Evolutionary conservation across 352 stramenopile genomes (phyloP), one percentile per base, ranked within the genome.

Genomic region (Pythium apleroticum): DNA sequence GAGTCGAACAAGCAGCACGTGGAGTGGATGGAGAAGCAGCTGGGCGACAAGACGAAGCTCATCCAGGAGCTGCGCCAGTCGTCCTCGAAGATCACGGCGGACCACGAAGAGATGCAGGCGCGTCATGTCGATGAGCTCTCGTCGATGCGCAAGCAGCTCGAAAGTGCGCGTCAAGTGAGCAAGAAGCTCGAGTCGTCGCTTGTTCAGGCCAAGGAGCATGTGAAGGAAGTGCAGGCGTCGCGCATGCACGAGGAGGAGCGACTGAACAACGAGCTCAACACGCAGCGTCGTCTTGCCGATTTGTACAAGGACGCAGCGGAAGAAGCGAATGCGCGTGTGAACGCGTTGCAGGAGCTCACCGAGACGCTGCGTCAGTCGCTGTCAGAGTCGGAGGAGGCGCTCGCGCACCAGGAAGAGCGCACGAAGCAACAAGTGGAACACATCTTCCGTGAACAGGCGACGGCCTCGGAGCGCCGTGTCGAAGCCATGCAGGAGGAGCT

Each of bases 221-320:
- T 93, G 8, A 89, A 90, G 65, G 81, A 91, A 52, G 68, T 86
- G 14, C 78, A 89, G 25, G 78, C 79, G 0, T 61, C 74, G 14
- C 87, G 88, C 54, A 56, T 86, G 24, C 77, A 89, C 46, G 78
- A 82, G 19, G 76, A 91, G 45, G 82, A 89, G 50, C 72, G 76
- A 17, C 74, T 91, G 35, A 68, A 89, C 54, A 86, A 86, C 35
- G 83, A 94, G 31, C 60, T 94, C 50, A 81, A 52, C 41, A 73
- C 84, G 14, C 86, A 94, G 56, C 79, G 78, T 9, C 86, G 86
- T 33, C 71, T 94, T 8, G 77, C 82, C 0, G 77, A 85, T 9
- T 59, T 94, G 62, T 94, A 94, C 70, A 84, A 92, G 63, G 80
- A 90, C 28, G 83, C 81, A 7, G 73, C 80, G 4, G 71, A 67